These are phyloP conservation scores for Helicocarpus griseus DNA, from an alignment of 2,329 filamentous ascomycete species.

Conservation along the genomic window DNA sequence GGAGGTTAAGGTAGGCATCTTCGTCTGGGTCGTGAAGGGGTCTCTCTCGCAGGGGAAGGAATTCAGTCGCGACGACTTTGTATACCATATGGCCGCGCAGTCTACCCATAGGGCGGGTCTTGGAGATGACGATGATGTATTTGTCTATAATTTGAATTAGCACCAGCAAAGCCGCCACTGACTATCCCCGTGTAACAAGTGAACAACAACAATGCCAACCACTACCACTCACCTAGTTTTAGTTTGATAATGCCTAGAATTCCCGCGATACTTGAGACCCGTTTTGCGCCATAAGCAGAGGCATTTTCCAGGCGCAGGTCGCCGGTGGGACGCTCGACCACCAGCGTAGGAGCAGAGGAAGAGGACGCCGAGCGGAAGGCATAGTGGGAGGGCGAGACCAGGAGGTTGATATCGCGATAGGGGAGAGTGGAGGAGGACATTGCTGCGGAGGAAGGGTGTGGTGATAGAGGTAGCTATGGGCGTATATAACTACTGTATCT, in stretches of 20 bases:
- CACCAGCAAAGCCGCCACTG: too few relatives aligned
- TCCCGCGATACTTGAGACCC: constrained; percentile 88
- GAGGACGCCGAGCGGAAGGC: constrained; percentile 94
- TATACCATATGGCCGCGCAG: constrained; percentile 96
- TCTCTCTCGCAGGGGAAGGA: constrained; percentile 86
- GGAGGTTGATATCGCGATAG: constrained; percentile 94
- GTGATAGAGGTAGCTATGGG: not conserved
- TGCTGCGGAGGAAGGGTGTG: constrained; percentile 2
- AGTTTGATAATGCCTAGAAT: constrained; percentile 91
- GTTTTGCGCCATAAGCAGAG: constrained; percentile 62
- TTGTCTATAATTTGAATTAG: constrained; percentile 51
- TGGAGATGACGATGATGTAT: constrained; percentile 94
- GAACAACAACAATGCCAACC: not conserved
- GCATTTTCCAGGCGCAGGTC: constrained; percentile 80
- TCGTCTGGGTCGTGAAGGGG: constrained; percentile 88
- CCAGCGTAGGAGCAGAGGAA: constrained; percentile 73
- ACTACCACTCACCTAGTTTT: constrained; percentile 60
- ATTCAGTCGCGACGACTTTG: constrained; percentile 81
- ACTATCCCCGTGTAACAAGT: too few relatives aligned
- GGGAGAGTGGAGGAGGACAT: constrained; percentile 46
- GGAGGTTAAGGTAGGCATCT: constrained; percentile 74
- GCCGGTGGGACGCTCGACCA: constrained; percentile 85
- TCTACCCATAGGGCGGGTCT: constrained; percentile 80
- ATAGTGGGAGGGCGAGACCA: constrained; percentile 84
- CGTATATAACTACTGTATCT: not conserved